Evolutionary conservation across 2,329 filamentous ascomycete species (phyloP), one percentile per base, ranked within the genome.

Genomic region (Cladobotryum mycophilum): DNA sequence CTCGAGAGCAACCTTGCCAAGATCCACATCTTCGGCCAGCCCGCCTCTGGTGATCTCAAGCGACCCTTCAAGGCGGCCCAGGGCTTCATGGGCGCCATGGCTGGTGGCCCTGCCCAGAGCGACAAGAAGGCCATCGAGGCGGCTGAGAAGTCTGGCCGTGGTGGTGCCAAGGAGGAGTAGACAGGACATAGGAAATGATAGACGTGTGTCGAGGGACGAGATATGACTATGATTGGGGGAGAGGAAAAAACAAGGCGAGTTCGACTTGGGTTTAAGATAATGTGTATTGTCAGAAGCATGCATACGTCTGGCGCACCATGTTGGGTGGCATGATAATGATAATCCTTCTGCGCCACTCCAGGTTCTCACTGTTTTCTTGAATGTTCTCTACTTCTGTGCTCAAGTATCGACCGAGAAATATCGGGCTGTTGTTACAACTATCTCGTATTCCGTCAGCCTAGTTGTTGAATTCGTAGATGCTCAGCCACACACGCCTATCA

Each of bases 1-100:
- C 81, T 99, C 71, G 93, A 99, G 79, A 81, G 86, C 75, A 97
- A 96, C 79, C 78, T 96, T 63, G 82, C 93, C 78, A 96, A 97
- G 82, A 92, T 99, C 66, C 88, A 97, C 74, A 61, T 99, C 57
- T 87, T 91, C 58, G 91, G 91, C 64, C 78, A 93, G 71, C 82
- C 92, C 37, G 92, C 93, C 38, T 81, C 77, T 52, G 93, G 92
- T 49, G 93, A 99, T 58, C 81, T 99, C 61, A 93, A 95, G 82
- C 82, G 93, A 55, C 93, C 93, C 57, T 99, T 95, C 86, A 99
- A 97, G 85, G 80, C 84, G 46, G 72, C 80, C 54, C 85, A 80
- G 55, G 90, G 91, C 48, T 80, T 97, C 69, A 90, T 95, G 86
- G 82, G 82, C 60, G 83, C 84, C 55, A 81, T 91, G 69, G 80